Conservation (phyloP, 129 eudicot species). For the Saussurea involucrata region DNA sequence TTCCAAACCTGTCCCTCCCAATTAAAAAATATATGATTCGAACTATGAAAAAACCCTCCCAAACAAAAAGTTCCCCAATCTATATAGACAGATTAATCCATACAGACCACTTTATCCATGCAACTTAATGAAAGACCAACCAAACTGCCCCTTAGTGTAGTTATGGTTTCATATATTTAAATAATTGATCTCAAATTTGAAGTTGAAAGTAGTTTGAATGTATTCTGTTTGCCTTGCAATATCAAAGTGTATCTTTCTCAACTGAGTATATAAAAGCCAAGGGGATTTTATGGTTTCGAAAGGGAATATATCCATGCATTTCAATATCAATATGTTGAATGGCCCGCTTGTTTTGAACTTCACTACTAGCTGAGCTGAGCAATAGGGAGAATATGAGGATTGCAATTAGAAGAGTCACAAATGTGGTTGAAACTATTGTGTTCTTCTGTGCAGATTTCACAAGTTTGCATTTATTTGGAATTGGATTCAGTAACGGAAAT, state of each 20-base stretch:
- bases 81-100: no score
- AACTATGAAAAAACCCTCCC: no score
- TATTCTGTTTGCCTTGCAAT: background rate
- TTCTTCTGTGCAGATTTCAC: slow-evolving; percentile 1
- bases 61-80: no score
- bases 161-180: background rate
- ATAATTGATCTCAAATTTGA: background rate
- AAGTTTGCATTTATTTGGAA: background rate
- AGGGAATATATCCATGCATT: background rate
- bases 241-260: background rate
- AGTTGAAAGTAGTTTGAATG: background rate
- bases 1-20: no score
- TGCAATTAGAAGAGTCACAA: background rate
- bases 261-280: background rate
- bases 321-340: background rate
- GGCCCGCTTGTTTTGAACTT: background rate
- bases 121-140: no score
- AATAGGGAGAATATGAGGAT: background rate
- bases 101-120: no score
- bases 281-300: background rate
- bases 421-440: background rate
- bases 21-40: no score
- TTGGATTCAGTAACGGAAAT: slow-evolving; percentile 13
- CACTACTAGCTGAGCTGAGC: background rate
- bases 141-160: no score